Conservation (phyloP, 2,329 filamentous ascomycete genomes). For the Ascochyta pisi region DNA sequence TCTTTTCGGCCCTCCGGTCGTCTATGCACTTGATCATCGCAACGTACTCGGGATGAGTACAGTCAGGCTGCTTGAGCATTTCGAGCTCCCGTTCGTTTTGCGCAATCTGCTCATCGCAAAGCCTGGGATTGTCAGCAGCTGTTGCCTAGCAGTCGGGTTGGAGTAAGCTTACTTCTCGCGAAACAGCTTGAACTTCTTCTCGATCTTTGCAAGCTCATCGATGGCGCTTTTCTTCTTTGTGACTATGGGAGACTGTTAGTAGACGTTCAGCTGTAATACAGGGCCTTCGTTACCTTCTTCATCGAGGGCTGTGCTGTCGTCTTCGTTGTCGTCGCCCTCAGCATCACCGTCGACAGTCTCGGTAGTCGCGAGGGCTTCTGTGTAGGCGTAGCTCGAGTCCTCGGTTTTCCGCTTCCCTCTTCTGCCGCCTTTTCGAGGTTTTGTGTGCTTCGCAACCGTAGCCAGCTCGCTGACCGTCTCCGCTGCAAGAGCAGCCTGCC, state of each 20-base stretch:
- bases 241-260: conserved; percentile 56
- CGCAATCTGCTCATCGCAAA: conserved; percentile 87
- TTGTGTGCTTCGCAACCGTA: conserved; percentile 46
- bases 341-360: conserved; percentile 66
- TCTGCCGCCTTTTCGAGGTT: conserved; percentile 47
- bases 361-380: conserved; percentile 61
- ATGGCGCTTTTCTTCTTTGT: conserved; percentile 80
- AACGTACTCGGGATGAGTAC: conserved; percentile 87
- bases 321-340: conserved; percentile 58
- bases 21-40: conserved; percentile 89
- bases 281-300: conserved; percentile 44
- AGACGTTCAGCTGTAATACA: background rate
- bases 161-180: conserved; percentile 69
- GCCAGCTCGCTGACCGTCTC: conserved; percentile 44
- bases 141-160: conserved; percentile 4
- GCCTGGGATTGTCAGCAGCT: conserved; percentile 57
- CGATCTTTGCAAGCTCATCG: conserved; percentile 79
- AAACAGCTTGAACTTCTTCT: conserved; percentile 87
- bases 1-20: conserved; percentile 79
- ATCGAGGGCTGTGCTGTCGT: conserved; percentile 44
- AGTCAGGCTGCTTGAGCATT: conserved; percentile 63
- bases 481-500: conserved; percentile 42
- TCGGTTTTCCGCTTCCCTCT: conserved; percentile 62
- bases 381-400: conserved; percentile 31
- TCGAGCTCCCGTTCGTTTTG: conserved; percentile 75